A percentile compares a stretch with the other conserved stretches of the same genome.
Evolutionary conservation across 1,284 basidiomycete genomes (phyloP).

Genomic region (Cryptococcus wingfieldii): DNA sequence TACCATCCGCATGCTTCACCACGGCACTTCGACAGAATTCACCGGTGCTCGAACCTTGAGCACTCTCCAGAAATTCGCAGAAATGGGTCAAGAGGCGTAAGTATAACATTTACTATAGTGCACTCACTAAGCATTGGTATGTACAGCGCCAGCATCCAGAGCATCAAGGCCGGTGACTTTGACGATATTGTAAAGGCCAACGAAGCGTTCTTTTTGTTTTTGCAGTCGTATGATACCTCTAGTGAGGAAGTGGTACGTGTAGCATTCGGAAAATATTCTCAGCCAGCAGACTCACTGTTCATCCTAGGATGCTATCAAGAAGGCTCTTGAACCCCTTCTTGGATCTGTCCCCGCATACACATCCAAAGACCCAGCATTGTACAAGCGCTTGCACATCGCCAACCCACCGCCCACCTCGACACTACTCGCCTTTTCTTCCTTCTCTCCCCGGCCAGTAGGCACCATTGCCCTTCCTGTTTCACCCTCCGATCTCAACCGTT

Average conservation of each 20-base stretch:
- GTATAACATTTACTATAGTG: slow-evolving; percentile 31
- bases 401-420: slow-evolving; percentile 54
- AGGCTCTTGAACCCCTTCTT: slow-evolving; percentile 59
- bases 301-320: slow-evolving; percentile 52
- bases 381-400: slow-evolving; percentile 54
- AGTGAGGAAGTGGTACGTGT: slow-evolving; percentile 44
- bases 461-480: slow-evolving; percentile 37
- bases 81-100: slow-evolving; percentile 61
- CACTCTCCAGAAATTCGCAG: slow-evolving; percentile 64
- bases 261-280: background rate
- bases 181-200: slow-evolving; percentile 56
- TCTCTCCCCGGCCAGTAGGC: slow-evolving; percentile 38
- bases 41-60: slow-evolving; percentile 53
- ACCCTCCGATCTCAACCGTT: slow-evolving; percentile 44
- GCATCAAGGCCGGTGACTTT: slow-evolving; percentile 54
- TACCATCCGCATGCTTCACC: slow-evolving; percentile 58
- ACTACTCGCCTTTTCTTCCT: slow-evolving; percentile 72
- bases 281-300: background rate
- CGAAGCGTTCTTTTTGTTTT: slow-evolving; percentile 67
- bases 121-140: background rate
- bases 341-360: slow-evolving; percentile 65
- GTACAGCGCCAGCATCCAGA: slow-evolving; percentile 51
- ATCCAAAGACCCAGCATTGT: slow-evolving; percentile 52
- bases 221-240: slow-evolving; percentile 55
- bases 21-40: slow-evolving; percentile 50